A percentile compares a stretch with the other conserved stretches of the same genome.
Evolutionary conservation across 1,284 basidiomycete genomes (phyloP).

Genomic region (Puccinia triticina): DNA sequence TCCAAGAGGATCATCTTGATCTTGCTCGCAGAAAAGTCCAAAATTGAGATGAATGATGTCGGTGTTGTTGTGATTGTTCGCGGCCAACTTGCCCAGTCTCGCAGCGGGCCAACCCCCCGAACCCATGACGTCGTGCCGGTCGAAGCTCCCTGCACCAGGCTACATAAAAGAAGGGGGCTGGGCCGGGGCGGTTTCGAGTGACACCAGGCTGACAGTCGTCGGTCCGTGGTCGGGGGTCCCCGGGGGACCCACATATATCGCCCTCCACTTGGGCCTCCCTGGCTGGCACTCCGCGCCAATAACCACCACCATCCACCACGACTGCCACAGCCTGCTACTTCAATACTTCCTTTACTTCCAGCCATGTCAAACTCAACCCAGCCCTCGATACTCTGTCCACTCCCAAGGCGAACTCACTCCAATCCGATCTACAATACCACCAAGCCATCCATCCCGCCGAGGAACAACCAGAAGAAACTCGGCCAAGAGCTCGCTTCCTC

Average conservation of each 20-base stretch:
- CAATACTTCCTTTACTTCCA: neutral
- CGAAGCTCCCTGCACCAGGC: no score
- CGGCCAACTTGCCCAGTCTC: neutral
- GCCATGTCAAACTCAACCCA: neutral
- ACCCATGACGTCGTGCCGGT: no score
- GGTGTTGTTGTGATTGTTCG: neutral
- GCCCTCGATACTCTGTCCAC: constrained; percentile 3
- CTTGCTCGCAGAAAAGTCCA: neutral
- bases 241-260: no score
- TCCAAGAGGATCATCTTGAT: constrained; percentile 71
- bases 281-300: no score
- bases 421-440: neutral
- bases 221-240: no score
- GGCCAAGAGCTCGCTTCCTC: neutral
- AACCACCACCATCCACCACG: no score
- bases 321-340: no score
- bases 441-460: neutral
- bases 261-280: no score
- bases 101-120: no score
- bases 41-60: neutral
- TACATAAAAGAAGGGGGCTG: no score
- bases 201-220: no score
- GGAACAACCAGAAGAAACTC: neutral
- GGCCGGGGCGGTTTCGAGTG: no score
- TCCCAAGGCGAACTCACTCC: neutral